phyloP scores from a whole-genome alignment of 306 rosid species.

The Cicer pinnatifidum region DNA sequence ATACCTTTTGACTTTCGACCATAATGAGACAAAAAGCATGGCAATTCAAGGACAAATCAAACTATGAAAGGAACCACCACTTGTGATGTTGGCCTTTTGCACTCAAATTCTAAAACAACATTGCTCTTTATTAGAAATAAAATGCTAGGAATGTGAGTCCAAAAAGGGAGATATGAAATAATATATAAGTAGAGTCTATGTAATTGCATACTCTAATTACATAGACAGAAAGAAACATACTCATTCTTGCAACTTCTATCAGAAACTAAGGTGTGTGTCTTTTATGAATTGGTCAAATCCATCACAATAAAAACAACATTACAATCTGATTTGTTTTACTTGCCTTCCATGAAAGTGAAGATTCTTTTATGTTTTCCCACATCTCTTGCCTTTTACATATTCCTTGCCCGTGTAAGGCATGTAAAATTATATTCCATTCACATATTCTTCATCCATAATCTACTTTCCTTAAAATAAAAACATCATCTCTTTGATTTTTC shows the following conservation, averaged over 20 bases:
- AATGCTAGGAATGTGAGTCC: not conserved
- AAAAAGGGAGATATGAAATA: not conserved
- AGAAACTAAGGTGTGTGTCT: not conserved
- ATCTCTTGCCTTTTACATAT: constrained; percentile 63
- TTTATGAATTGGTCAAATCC: not conserved
- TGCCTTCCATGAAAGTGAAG: constrained; percentile 21
- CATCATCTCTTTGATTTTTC: constrained; percentile 43
- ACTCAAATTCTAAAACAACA: not conserved
- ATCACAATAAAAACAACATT: not conserved
- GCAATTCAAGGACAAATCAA: constrained; percentile 29
- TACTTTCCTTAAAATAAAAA: constrained; percentile 40
- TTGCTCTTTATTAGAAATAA: not conserved
- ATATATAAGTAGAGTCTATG: not conserved
- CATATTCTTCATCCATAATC: constrained; percentile 60
- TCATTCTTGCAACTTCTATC: not conserved
- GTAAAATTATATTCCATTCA: constrained; percentile 53
- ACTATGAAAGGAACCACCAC: constrained; percentile 11
- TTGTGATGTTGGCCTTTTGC: not conserved
- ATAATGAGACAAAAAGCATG: constrained; percentile 20
- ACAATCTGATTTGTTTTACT: not conserved
- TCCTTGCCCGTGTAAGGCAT: constrained; percentile 53
- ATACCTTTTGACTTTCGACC: not conserved
- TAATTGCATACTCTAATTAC: not conserved
- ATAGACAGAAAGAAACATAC: not conserved
- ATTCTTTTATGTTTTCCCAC: constrained; percentile 71